Conservation (phyloP, 352 stramenopile species). For the Phytophthora tentaculata region DNA sequence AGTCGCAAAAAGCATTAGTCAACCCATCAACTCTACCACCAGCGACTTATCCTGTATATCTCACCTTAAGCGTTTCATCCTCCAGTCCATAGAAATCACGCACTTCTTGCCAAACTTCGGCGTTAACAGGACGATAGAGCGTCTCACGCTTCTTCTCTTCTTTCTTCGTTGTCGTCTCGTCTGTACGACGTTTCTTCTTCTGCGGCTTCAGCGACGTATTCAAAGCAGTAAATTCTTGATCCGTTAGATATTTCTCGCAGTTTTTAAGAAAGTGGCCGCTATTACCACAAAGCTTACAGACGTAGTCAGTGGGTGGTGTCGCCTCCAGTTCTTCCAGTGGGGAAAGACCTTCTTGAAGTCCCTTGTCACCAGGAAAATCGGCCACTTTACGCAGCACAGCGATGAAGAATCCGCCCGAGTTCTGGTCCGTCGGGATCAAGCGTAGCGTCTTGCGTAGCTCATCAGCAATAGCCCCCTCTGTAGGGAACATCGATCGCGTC, state of each 20-base stretch:
- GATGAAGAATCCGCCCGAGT: constrained; percentile 99
- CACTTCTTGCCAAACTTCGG: constrained; percentile 68
- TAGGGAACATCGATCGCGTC: constrained; percentile 87
- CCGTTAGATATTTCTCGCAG: constrained; percentile 64
- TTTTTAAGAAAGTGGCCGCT: constrained; percentile 82
- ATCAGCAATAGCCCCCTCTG: constrained; percentile 36
- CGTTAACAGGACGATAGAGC: constrained; percentile 66
- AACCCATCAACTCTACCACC: not conserved
- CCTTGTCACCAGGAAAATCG: constrained; percentile 54
- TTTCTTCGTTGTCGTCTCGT: constrained; percentile 22
- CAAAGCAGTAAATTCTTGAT: constrained; percentile 42
- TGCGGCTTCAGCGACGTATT: constrained; percentile 41
- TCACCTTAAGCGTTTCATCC: constrained; percentile 57
- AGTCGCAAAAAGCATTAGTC: constrained; percentile 1
- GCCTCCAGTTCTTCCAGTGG: constrained; percentile 56
- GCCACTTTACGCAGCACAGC: constrained; percentile 92
- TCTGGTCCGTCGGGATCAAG: constrained; percentile 97
- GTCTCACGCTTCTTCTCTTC: constrained; percentile 68
- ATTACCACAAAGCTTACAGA: constrained; percentile 77
- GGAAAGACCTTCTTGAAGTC: constrained; percentile 56
- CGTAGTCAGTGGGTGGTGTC: constrained; percentile 59
- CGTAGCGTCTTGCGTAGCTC: constrained; percentile 92
- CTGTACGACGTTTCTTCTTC: constrained; percentile 58
- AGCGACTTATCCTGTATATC: not conserved
- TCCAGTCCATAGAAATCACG: constrained; percentile 71